Percentiles rank a stretch among this genome's conserved stretches.
Conservation (phyloP, 2,329 filamentous ascomycete species). For the Paracorniculantispora psalliotae region DNA sequence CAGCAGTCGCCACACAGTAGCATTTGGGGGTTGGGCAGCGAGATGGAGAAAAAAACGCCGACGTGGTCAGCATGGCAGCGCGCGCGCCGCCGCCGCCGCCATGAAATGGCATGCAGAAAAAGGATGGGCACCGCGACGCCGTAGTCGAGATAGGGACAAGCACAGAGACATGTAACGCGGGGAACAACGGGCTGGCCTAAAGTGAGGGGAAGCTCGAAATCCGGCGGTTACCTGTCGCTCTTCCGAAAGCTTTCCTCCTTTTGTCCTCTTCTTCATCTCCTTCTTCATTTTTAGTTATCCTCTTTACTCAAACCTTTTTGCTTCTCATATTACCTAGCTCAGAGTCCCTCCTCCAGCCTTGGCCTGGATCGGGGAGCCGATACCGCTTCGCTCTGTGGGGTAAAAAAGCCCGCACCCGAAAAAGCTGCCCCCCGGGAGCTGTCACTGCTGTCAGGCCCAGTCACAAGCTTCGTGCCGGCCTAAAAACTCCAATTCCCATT, state of each 20-base stretch:
- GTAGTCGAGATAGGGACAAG: neutral
- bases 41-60: neutral
- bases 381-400: conserved; percentile 12
- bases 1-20: neutral
- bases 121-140: neutral
- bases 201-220: conserved; percentile 9
- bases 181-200: conserved; percentile 3
- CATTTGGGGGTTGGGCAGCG: conserved; percentile 12
- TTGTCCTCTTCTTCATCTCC: neutral
- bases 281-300: neutral
- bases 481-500: neutral
- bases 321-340: too few relatives aligned
- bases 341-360: too few relatives aligned
- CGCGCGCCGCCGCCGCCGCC: neutral
- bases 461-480: conserved; percentile 7
- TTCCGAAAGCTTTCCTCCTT: neutral
- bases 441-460: conserved; percentile 4
- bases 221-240: neutral
- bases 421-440: neutral
- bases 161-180: conserved; percentile 4
- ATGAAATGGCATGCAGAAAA: neutral
- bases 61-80: neutral
- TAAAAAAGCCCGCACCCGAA: neutral
- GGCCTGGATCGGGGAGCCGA: conserved; percentile 8
- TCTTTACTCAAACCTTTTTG: neutral